Percentiles rank a stretch among this genome's conserved stretches.
phyloP scores from a whole-genome alignment of 441 rosid genomes.

The Mallotus japonicus region DNA sequence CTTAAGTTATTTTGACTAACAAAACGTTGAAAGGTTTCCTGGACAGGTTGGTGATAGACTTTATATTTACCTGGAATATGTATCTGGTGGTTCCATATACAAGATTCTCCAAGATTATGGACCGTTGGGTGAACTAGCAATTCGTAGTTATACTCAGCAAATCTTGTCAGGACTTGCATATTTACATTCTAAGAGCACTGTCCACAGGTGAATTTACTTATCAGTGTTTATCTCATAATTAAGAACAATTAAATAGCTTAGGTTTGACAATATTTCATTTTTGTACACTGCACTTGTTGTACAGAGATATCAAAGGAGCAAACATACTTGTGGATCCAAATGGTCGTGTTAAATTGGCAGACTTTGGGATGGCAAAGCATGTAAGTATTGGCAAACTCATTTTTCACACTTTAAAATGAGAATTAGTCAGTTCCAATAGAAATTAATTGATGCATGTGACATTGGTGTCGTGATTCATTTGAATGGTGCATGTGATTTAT shows the following conservation, averaged over 20 bases:
- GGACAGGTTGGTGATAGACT: constrained; percentile 81
- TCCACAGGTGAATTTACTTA: constrained; percentile 67
- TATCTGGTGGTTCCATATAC: constrained; percentile 97
- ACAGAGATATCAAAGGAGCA: constrained; percentile 99
- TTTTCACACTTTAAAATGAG: constrained; percentile 9
- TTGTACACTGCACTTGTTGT: constrained; percentile 11
- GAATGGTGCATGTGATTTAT: constrained; percentile 3
- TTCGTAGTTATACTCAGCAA: constrained; percentile 94
- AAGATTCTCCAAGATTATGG: constrained; percentile 97
- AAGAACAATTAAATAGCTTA: not conserved
- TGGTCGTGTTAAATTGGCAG: constrained; percentile 95
- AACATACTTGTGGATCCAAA: constrained; percentile 91
- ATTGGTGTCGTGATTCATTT: constrained; percentile 5
- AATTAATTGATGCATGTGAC: constrained; percentile 14
- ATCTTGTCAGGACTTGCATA: constrained; percentile 91
- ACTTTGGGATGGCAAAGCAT: constrained; percentile 99
- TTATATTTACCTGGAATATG: constrained; percentile 94
- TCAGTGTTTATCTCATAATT: constrained; percentile 26
- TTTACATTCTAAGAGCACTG: constrained; percentile 80
- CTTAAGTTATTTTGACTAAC: constrained; percentile 28
- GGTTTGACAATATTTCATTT: not conserved
- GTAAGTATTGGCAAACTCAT: constrained; percentile 42
- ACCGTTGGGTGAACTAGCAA: constrained; percentile 77
- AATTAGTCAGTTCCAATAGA: not conserved
- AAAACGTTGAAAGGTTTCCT: constrained; percentile 10